These are phyloP conservation scores for Mrakia gelida DNA, from an alignment of 768 basidiomycete species.

Conservation along the genomic window DNA sequence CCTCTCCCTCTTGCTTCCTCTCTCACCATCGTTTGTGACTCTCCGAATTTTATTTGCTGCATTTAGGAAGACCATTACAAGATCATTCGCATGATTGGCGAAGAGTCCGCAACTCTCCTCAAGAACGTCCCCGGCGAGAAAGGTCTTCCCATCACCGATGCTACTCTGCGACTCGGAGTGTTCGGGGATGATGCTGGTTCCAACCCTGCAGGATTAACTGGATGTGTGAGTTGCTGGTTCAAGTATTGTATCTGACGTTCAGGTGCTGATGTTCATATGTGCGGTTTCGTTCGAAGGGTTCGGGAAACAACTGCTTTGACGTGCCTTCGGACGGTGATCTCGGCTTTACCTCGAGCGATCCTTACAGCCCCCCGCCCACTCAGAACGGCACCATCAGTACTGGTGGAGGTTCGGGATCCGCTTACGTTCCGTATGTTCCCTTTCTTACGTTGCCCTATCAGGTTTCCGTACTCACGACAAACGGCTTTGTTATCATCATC, in stretches of 20 bases:
- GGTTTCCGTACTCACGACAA: neutral
- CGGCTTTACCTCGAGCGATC: neutral
- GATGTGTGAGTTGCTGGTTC: conserved; percentile 16
- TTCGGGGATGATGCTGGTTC: conserved; percentile 25
- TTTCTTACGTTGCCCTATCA: neutral
- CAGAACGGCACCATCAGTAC: conserved; percentile 42
- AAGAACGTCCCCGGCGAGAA: conserved; percentile 19
- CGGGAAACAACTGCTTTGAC: conserved; percentile 12
- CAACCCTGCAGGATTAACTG: conserved; percentile 16
- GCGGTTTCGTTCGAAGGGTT: neutral
- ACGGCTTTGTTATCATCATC: neutral
- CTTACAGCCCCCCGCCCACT: neutral
- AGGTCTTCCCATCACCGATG: conserved; percentile 23
- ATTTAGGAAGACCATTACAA: conserved; percentile 49
- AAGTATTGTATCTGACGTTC: neutral
- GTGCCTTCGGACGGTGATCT: neutral
- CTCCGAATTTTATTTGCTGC: conserved; percentile 41
- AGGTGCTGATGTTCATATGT: neutral
- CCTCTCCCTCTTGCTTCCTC: neutral
- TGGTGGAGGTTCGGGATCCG: conserved; percentile 42
- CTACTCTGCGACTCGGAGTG: conserved; percentile 15
- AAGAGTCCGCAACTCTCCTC: conserved; percentile 26
- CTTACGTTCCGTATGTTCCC: conserved; percentile 39
- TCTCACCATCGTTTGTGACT: conserved; percentile 25
- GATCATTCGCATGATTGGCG: conserved; percentile 20